Conservation (phyloP, 2,329 filamentous ascomycete species). For the Diaporthe amygdali region DNA sequence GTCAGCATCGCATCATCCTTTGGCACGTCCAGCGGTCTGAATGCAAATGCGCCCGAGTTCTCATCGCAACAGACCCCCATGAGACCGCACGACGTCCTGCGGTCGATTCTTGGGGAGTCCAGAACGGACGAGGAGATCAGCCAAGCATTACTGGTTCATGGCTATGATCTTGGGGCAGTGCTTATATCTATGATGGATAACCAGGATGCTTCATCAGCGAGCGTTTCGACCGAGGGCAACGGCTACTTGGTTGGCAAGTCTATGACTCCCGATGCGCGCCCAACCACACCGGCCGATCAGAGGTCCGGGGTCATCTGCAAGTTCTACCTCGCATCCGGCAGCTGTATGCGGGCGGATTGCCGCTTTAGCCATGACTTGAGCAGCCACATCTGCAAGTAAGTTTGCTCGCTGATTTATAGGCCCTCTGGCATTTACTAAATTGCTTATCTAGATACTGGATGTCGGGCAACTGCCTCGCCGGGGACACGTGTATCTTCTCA, state of each 20-base stretch:
- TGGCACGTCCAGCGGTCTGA: slow-evolving; percentile 72
- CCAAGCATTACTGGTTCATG: slow-evolving; percentile 83
- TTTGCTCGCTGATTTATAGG: slow-evolving; percentile 34
- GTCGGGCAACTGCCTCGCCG: slow-evolving; percentile 92
- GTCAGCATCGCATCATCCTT: slow-evolving; percentile 80
- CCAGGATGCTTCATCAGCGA: slow-evolving; percentile 43
- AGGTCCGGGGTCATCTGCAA: slow-evolving; percentile 94
- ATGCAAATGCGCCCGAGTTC: slow-evolving; percentile 83
- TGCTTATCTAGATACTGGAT: slow-evolving; percentile 78
- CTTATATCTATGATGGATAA: slow-evolving; percentile 87
- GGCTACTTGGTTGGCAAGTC: slow-evolving; percentile 88
- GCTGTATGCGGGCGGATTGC: slow-evolving; percentile 93
- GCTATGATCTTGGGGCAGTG: slow-evolving; percentile 92
- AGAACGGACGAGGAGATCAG: slow-evolving; percentile 95
- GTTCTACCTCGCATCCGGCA: slow-evolving; percentile 94
- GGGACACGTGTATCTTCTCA: slow-evolving; percentile 94
- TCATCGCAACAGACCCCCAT: slow-evolving; percentile 80
- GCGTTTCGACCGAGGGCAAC: slow-evolving; percentile 45
- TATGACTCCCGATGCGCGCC: slow-evolving; percentile 76
- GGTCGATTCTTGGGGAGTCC: slow-evolving; percentile 89
- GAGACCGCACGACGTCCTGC: slow-evolving; percentile 97
- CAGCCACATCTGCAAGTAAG: slow-evolving; percentile 97
- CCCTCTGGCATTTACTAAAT: slow-evolving; percentile 21
- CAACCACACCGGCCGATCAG: slow-evolving; percentile 76
- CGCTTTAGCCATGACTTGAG: slow-evolving; percentile 96